Base-by-base conservation (phyloP, 2,329 filamentous ascomycete genomes). In the Pleochaeta shiraiana region DNA sequence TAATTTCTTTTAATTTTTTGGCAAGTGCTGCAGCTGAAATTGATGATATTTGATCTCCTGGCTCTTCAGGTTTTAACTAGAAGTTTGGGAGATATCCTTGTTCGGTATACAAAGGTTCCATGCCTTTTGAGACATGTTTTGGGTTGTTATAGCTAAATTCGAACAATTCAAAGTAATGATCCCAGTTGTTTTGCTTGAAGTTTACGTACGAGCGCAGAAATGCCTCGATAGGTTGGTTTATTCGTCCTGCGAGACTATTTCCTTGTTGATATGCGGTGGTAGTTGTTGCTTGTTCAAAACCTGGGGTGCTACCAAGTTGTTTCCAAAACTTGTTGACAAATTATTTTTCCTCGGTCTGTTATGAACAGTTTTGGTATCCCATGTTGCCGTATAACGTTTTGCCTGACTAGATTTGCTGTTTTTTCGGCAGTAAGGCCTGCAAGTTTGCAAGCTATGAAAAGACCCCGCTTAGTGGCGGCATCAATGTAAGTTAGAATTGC, bases 301-400 rank as follows among this genome's bases (percentile, higher is more conserved):
- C 59, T 14, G 43, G 4, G 4, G 4, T 55, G 4, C 5, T 47
- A 12, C 33, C 34, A 28, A 62, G n/a, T 30, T 45, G 21, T 62
- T 45, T 28, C 59, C 34, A 62, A 24, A 45, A 62, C 21, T 43
- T 39, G 43, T n/a, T 45, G 43, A 14, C 28, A 43, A 19, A 62
- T 26, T 30, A 43, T n/a, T 62, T 39, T 24, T n/a, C 59, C 33
- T 2, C 59, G 11, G 26, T 62, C 59, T 16, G 59, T 62, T 16
- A 62, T 62, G 34, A 62, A 62, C 19, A 62, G n/a, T 30, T 62
- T 62, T 43, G 34, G 59, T 16, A 62, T 45, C 14, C 34, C 33
- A 30, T 62, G 59, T 28, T 62, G 33, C 28, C 21, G 7, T 5
- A 62, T 62, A 9, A 62, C 19, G 28, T 45, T 28, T n/a, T 43